Evolutionary conservation across 2,329 filamentous ascomycete species (phyloP), one percentile per base, ranked within the genome.

Genomic region (Chrysoporthe puriensis): DNA sequence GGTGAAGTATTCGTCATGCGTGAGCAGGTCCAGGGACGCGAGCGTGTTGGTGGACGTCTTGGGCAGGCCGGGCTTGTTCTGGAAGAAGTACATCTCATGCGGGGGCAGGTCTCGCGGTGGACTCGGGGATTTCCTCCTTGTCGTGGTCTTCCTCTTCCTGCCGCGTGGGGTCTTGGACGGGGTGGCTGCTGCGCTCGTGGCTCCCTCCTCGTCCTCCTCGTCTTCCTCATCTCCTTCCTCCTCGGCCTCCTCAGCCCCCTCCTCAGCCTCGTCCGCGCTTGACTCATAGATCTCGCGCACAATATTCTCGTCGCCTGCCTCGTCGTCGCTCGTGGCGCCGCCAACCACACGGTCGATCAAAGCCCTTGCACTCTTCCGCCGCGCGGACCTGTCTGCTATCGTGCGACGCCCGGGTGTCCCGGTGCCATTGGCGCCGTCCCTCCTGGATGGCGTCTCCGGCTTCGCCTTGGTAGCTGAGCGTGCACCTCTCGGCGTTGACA

Each of bases 41-140:
- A 98, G 83, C 0, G 89, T 97, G 72, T 96, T 96, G 76, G 92
- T 91, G 1, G 94, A 97, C 0, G 95, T 97, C 78, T 94, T 94
- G 57, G 88, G 84, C 4, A 89, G 86, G 2, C 93, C 94, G 0
- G 92, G 89, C 60, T 93, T 90, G 76, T 97, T 97, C 75, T 98
- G 93, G 75, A 91, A 92, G 78, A 99, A 98, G 81, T 96, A 99
- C 72, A 91, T 87, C 77, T 98, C 96, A 75, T 97, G 93, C 0
- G 94, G 85, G 5, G 94, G 92, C 2, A 98, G 85, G 73, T 97
- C 88, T 63, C 88, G 86, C 21, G 95, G 93, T 3, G 93, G 93
- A 5, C 91, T 94, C 1, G 92, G 91, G 7, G 91, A 93, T 66
- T 87, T 88, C 73, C 88, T 87, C 71, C 87, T 85, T 1, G 71